Evolutionary conservation across 2,329 filamentous ascomycete genomes (phyloP), one percentile per base, ranked within the genome.

Genomic region (Aspergillus sp.): DNA sequence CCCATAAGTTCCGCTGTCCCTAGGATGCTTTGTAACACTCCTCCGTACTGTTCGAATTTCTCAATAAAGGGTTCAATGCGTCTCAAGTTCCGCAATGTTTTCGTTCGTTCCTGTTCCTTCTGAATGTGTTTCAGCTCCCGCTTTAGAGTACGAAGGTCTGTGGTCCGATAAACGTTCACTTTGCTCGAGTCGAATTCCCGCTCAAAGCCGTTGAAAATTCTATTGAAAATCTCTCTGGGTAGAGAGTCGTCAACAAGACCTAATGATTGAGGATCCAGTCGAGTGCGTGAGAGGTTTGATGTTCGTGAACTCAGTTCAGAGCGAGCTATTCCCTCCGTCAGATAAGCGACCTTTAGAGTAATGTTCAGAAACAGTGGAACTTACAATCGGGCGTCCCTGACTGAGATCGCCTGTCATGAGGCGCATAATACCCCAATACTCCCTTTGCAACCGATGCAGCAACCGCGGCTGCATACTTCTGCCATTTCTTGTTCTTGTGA

Each of bases 401-500:
- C 9, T 40, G 40, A 9, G 50, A 44, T 14, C 14, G 14, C 27
- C 40, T 52, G 24, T 52, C 50, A 12, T 43, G 50, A 44, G 50
- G 24, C 6, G 33, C 24, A 35, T 52, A 56, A 2, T 53, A 11
- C 17, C 41, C 37, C 21, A 58, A n/a, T 7, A 58, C 23, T 24
- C 33, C 50, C 47, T 54, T 58, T 43, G 56, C 56, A 33, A 37
- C 50, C 6, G 51, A 31, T 3, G 56, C 56, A 27, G 41, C 56
- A 19, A 35, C 41, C 4, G 52, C 56, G 37, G 63, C 59, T 6
- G 63, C 62, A 55, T 61, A 65, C 11, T 41, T 31, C 33, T 64
- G 63, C 63, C 63, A 65, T 6, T 44, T 31, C 31, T 65, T 62
- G 39, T 60, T 62, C 55, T 65, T 64, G 37, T 65, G 63, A 14